phyloP scores from a whole-genome alignment of 495 filamentous ascomycete species.

The Aspergillus ostianus region DNA sequence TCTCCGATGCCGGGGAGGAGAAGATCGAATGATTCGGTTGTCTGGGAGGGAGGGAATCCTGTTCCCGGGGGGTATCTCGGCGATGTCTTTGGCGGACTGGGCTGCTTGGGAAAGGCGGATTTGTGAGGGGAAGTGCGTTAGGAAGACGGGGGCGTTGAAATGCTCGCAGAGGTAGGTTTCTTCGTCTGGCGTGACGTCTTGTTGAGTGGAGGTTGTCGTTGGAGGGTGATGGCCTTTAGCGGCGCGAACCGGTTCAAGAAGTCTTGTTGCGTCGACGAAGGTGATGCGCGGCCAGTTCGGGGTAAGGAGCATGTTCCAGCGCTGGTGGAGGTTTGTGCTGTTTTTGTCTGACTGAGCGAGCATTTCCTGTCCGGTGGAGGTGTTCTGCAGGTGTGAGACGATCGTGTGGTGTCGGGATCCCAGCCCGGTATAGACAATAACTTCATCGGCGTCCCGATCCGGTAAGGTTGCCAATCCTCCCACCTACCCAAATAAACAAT shows the following conservation, averaged over 20 bases:
- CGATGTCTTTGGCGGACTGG: not conserved
- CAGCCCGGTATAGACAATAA: not conserved
- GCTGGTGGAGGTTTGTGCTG: not conserved
- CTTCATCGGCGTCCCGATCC: slow-evolving; percentile 1
- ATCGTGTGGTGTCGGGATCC: not conserved
- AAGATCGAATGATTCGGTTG: slow-evolving; percentile 4
- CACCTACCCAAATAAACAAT: too few relatives aligned
- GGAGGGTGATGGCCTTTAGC: not conserved
- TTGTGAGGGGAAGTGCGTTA: slow-evolving; percentile 2
- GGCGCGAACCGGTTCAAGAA: slow-evolving; percentile 2
- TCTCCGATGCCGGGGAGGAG: slow-evolving; percentile 1
- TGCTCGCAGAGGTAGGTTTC: slow-evolving; percentile 4
- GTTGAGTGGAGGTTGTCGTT: not conserved
- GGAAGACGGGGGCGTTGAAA: slow-evolving; percentile 2
- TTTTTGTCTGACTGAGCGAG: not conserved
- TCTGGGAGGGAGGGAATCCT: not conserved
- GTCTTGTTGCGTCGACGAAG: slow-evolving; percentile 1
- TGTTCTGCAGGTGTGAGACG: not conserved
- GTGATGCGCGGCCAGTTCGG: not conserved
- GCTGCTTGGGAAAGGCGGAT: slow-evolving; percentile 4
- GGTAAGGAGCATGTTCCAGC: slow-evolving; percentile 4
- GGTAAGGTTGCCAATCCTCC: not conserved
- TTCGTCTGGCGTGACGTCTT: not conserved
- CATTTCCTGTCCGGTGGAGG: not conserved
- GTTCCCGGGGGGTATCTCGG: not conserved